phyloP scores from a whole-genome alignment of 2,329 filamentous ascomycete species.

The Botryotinia calthae region DNA sequence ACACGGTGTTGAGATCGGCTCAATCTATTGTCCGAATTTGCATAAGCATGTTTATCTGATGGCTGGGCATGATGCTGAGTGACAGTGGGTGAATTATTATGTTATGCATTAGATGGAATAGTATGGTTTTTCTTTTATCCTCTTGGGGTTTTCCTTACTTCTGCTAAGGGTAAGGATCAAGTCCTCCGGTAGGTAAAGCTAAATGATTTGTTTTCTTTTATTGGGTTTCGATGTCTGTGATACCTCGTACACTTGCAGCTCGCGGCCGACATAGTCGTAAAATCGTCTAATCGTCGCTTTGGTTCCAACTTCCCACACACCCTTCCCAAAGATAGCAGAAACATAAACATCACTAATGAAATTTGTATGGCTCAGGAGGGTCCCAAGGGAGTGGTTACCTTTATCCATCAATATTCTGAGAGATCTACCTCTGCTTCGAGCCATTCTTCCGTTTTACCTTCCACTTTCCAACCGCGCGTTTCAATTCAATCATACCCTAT shows the following conservation, averaged over 20 bases:
- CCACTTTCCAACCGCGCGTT: conserved; percentile 20
- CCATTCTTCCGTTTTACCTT: background rate
- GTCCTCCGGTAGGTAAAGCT: background rate
- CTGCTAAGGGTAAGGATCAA: background rate
- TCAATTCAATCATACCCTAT: conserved; percentile 1
- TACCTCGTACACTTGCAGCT: background rate
- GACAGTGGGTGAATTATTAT: background rate
- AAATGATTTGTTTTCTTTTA: background rate
- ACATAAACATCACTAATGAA: background rate
- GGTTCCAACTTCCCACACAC: background rate
- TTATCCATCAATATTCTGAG: background rate
- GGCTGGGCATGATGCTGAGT: conserved; percentile 2
- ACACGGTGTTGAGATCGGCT: conserved; percentile 2
- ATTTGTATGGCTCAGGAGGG: background rate
- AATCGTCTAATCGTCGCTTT: background rate
- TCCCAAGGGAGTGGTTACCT: conserved; percentile 18
- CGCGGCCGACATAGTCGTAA: background rate
- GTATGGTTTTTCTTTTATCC: background rate
- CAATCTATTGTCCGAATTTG: conserved; percentile 2
- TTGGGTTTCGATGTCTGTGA: background rate
- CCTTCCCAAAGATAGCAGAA: background rate
- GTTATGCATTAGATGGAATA: background rate
- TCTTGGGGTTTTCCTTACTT: background rate
- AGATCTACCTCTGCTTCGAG: background rate
- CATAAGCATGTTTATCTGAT: conserved; percentile 20